phyloP scores from a whole-genome alignment of 2,329 filamentous ascomycete species.

The Cercospora zeae-maydis region DNA sequence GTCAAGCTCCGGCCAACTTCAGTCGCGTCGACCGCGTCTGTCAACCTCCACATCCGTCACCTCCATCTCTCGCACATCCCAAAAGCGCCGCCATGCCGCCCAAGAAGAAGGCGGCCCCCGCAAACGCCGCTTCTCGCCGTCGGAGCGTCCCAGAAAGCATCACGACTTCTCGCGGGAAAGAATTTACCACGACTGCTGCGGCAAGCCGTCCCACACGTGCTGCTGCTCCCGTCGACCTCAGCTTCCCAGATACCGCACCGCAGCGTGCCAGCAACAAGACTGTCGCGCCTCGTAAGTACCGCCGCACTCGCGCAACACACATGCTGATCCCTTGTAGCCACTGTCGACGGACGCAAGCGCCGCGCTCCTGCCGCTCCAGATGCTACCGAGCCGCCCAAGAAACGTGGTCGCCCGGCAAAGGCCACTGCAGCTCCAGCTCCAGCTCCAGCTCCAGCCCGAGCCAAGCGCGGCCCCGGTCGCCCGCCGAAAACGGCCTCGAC shows the following conservation, averaged over 20 bases:
- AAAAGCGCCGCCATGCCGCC: conserved; percentile 20
- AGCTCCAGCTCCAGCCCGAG: neutral
- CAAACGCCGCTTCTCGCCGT: conserved; percentile 1
- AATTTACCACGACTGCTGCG: conserved; percentile 31
- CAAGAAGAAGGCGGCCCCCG: conserved; percentile 20
- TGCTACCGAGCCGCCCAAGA: conserved; percentile 27
- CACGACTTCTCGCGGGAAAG: conserved; percentile 27
- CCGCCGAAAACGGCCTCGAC: conserved; percentile 5
- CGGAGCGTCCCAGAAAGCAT: conserved; percentile 17
- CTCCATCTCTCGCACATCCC: neutral
- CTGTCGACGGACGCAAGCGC: neutral
- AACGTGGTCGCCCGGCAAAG: conserved; percentile 29
- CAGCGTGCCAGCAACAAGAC: conserved; percentile 5
- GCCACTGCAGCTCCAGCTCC: conserved; percentile 9
- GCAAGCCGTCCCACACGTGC: conserved; percentile 25
- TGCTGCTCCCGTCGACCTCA: conserved; percentile 9
- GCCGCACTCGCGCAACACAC: neutral
- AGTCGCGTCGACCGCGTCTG: neutral
- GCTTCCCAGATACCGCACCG: conserved; percentile 7
- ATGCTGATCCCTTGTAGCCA: neutral
- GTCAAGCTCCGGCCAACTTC: neutral
- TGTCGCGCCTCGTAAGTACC: neutral
- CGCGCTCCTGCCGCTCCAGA: conserved; percentile 7
- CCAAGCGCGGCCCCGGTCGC: conserved; percentile 6
- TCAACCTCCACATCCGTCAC: neutral